Conservation (phyloP, 176 grass and related monocot genomes). For the Avena eriantha region DNA sequence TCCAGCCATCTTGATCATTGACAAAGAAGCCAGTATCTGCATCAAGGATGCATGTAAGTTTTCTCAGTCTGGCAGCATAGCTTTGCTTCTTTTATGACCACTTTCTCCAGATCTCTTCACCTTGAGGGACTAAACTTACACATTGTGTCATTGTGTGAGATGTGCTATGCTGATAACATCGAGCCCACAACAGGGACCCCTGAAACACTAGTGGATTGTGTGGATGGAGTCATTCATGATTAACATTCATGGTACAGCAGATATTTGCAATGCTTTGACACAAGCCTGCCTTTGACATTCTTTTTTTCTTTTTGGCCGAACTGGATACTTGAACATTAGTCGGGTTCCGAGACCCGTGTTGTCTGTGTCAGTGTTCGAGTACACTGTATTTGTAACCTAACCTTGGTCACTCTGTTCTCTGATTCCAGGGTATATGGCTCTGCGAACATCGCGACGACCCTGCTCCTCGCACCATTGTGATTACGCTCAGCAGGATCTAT, state of each 20-base stretch:
- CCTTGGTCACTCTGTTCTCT: neutral
- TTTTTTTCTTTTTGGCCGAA: neutral
- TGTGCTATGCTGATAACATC: neutral
- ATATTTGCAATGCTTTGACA: neutral
- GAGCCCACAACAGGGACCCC: neutral
- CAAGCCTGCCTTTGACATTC: neutral
- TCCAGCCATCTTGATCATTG: too few species aligned
- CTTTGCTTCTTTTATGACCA: too few species aligned
- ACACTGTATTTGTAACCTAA: neutral
- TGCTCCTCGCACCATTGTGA: conserved; percentile 77
- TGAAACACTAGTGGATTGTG: neutral
- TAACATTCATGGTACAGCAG: too few species aligned
- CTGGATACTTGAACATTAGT: neutral
- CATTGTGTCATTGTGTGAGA: neutral
- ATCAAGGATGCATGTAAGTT: too few species aligned
- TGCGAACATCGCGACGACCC: conserved; percentile 87
- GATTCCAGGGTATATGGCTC: conserved; percentile 85
- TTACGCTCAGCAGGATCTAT: conserved; percentile 79
- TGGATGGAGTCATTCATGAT: neutral
- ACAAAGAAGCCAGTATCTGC: too few species aligned
- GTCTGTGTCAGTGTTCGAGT: neutral
- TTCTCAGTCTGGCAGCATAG: too few species aligned
- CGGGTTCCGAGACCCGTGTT: neutral
- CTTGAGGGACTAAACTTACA: neutral
- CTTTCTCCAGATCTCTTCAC: too few species aligned